These are phyloP conservation scores for Megacollybia marginata DNA, from an alignment of 768 basidiomycete species.

Conservation along the genomic window DNA sequence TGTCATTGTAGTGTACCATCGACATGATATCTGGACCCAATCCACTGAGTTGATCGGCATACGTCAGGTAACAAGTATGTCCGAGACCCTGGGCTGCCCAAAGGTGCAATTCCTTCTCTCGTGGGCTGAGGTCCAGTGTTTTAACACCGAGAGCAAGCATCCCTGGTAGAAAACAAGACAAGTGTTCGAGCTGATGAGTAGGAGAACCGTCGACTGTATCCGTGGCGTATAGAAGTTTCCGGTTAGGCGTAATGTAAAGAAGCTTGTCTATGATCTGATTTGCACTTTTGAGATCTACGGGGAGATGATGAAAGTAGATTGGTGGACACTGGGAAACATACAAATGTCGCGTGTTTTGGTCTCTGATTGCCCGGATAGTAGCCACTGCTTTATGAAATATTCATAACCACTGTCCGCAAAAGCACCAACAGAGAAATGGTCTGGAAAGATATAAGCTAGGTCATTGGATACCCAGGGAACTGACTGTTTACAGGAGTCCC, in stretches of 20 bases:
- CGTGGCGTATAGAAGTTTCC: slow-evolving; percentile 59
- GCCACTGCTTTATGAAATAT: slow-evolving; percentile 63
- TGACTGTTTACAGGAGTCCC: slow-evolving; percentile 40
- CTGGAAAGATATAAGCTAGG: slow-evolving; percentile 13
- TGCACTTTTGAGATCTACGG: slow-evolving; percentile 36
- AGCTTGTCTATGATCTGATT: slow-evolving; percentile 50
- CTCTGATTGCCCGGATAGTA: slow-evolving; percentile 50
- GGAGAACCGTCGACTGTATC: slow-evolving; percentile 30
- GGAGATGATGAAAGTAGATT: neutral
- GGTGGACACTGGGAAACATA: neutral
- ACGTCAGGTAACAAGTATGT: slow-evolving; percentile 30
- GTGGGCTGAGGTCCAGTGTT: neutral
- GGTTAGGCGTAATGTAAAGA: slow-evolving; percentile 47
- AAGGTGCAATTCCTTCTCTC: neutral
- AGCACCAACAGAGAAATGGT: slow-evolving; percentile 43
- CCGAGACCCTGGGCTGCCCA: slow-evolving; percentile 8
- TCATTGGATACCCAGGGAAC: slow-evolving; percentile 6
- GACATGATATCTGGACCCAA: slow-evolving; percentile 14
- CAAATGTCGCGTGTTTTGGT: slow-evolving; percentile 43
- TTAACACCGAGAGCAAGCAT: slow-evolving; percentile 54
- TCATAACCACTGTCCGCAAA: slow-evolving; percentile 63
- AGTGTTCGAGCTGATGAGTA: slow-evolving; percentile 49
- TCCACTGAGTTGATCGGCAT: slow-evolving; percentile 30
- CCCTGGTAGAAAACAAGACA: slow-evolving; percentile 66
- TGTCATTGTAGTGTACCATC: slow-evolving; percentile 1